Conservation (phyloP, 805 yeast genomes). For the Clavispora carvajalis region DNA sequence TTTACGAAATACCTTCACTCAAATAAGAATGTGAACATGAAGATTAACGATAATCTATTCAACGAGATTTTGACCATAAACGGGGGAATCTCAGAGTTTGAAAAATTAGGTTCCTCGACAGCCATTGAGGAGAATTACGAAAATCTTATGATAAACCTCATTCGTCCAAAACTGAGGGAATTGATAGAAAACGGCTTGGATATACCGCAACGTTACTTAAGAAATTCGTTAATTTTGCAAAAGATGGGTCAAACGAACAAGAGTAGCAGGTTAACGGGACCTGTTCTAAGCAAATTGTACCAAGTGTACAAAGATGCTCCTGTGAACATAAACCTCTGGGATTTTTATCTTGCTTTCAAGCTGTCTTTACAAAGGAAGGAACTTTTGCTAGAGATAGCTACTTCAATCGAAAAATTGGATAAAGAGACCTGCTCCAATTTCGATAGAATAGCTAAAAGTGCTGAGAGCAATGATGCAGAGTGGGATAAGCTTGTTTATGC, state of each 20-base stretch:
- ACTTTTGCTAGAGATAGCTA: conserved; percentile 14
- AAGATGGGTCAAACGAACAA: conserved; percentile 1
- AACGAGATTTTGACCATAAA: conserved; percentile 29
- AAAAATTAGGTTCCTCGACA: conserved; percentile 8
- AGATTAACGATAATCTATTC: conserved; percentile 24
- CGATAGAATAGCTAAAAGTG: not conserved
- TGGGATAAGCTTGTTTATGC: conserved; percentile 66
- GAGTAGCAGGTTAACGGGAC: conserved; percentile 10
- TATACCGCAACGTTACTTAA: conserved; percentile 22
- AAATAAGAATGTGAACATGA: conserved; percentile 14
- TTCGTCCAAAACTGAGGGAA: conserved; percentile 32
- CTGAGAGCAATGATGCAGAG: conserved; percentile 20
- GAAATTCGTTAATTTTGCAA: conserved; percentile 10
- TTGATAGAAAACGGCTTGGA: conserved; percentile 28
- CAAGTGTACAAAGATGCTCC: conserved; percentile 77
- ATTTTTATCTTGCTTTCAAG: conserved; percentile 59
- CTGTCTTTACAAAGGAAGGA: conserved; percentile 34
- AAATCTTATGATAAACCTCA: conserved; percentile 32
- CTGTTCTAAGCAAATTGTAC: conserved; percentile 42
- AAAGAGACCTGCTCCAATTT: not conserved
- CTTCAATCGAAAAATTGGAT: not conserved
- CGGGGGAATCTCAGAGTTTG: conserved; percentile 19
- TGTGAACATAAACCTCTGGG: conserved; percentile 58
- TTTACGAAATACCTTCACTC: conserved; percentile 15
- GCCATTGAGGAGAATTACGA: conserved; percentile 33